A percentile compares a stretch with the other conserved stretches of the same genome.
These are phyloP conservation scores for Xylariaceae sp. DNA, from an alignment of 2,329 filamentous ascomycete species.

Conservation along the genomic window DNA sequence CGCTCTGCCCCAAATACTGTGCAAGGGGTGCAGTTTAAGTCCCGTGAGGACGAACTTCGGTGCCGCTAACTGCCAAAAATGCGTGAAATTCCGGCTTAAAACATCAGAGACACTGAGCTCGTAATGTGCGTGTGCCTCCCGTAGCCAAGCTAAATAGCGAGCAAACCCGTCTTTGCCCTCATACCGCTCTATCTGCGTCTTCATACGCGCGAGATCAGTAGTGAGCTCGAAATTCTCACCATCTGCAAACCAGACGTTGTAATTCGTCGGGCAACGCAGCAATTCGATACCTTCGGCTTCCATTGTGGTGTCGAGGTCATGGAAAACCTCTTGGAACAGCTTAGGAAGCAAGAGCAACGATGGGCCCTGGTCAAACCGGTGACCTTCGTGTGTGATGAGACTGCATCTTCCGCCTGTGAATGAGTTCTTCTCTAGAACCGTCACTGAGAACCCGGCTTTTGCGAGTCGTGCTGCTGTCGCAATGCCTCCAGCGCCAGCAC, in stretches of 20 bases:
- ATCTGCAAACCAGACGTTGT: conserved; percentile 71
- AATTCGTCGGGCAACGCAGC: conserved; percentile 72
- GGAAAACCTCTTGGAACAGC: conserved; percentile 67
- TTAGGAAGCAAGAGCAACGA: conserved; percentile 70
- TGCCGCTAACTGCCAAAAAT: conserved; percentile 54
- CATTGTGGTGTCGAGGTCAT: conserved; percentile 65
- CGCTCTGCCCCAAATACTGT: conserved; percentile 66
- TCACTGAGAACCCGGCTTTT: conserved; percentile 68
- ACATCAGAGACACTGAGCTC: conserved; percentile 66
- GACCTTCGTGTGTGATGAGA: conserved; percentile 58
- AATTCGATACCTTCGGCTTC: conserved; percentile 65
- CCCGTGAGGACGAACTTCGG: conserved; percentile 58
- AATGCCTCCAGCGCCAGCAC: conserved; percentile 69
- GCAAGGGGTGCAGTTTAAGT: conserved; percentile 64
- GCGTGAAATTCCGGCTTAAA: conserved; percentile 65
- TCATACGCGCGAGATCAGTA: conserved; percentile 70
- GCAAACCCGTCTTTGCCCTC: conserved; percentile 70
- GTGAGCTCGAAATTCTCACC: conserved; percentile 61
- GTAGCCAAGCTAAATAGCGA: conserved; percentile 64
- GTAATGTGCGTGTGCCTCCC: conserved; percentile 68
- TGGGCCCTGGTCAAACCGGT: conserved; percentile 75
- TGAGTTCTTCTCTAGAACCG: conserved; percentile 73
- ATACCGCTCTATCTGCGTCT: conserved; percentile 67
- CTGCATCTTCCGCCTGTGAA: conserved; percentile 72
- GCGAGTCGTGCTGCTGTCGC: conserved; percentile 70